Evolutionary conservation across 78 protist species (phyloP).

Genomic region (Pigoraptor vietnamica): DNA sequence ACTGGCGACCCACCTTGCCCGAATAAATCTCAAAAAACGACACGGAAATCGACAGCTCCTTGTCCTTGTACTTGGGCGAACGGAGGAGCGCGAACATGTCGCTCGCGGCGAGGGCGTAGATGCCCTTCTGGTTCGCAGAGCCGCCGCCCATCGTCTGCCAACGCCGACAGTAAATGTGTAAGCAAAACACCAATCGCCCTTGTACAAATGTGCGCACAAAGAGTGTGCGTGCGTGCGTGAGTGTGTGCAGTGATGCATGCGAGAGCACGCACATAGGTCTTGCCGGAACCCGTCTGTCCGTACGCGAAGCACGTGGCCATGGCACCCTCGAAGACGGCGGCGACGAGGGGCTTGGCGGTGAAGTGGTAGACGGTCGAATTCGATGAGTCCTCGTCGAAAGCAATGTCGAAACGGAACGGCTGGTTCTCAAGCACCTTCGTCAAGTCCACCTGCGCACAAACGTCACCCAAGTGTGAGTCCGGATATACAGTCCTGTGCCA

Average conservation of each 20-base stretch:
- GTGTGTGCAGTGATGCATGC: no score
- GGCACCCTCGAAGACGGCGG: constrained; percentile 69
- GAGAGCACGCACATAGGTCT: constrained; percentile 57
- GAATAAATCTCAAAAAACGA: constrained; percentile 90
- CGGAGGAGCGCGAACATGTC: constrained; percentile 58
- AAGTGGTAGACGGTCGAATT: constrained; percentile 64
- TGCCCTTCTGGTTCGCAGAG: constrained; percentile 47
- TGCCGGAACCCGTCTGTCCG: constrained; percentile 92
- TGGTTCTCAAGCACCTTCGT: constrained; percentile 78
- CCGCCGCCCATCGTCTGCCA: constrained; percentile 74
- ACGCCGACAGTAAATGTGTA: neutral
- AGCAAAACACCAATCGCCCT: neutral
- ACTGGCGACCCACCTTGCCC: constrained; percentile 46
- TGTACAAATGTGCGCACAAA: no score
- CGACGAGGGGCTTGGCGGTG: constrained; percentile 77
- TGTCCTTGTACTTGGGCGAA: neutral
- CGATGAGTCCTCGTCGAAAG: constrained; percentile 62
- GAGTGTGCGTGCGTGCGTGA: no score
- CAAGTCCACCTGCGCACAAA: constrained; percentile 73
- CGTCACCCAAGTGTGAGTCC: no score
- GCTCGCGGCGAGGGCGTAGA: constrained; percentile 73
- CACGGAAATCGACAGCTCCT: constrained; percentile 38
- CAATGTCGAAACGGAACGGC: constrained; percentile 78
- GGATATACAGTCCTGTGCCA: no score
- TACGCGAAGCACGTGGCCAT: constrained; percentile 93